Percentiles rank a stretch among this genome's conserved stretches.
phyloP scores from a whole-genome alignment of 768 basidiomycete species.

The Tricholoma saponaceum region DNA sequence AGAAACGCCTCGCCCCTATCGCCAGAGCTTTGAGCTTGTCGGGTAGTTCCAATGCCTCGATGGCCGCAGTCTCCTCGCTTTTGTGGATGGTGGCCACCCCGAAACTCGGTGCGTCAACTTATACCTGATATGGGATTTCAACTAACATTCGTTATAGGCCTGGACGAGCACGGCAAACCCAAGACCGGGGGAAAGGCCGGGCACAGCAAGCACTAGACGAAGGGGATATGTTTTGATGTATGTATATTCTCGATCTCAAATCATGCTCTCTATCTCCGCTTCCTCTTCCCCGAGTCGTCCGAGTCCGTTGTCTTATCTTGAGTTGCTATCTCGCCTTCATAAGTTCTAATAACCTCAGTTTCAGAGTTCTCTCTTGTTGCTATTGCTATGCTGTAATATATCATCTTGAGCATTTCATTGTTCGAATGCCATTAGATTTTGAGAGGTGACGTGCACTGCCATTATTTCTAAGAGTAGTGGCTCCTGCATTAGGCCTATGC shows the following conservation, averaged over 20 bases:
- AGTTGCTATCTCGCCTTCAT: not conserved
- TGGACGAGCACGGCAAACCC: conserved; percentile 1
- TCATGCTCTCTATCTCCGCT: conserved; percentile 1
- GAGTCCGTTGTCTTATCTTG: not conserved
- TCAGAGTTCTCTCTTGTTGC: not conserved
- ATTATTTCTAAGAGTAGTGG: too few species aligned
- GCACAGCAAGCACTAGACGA: not conserved
- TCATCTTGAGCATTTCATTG: not conserved
- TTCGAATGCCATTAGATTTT: too few species aligned
- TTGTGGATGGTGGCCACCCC: not conserved
- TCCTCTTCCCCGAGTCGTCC: not conserved
- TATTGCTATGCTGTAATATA: not conserved
- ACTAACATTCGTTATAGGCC: conserved; percentile 4
- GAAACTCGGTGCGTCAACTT: not conserved
- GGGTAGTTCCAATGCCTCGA: not conserved
- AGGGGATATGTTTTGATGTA: not conserved
- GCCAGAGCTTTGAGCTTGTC: not conserved
- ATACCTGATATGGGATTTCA: conserved; percentile 4
- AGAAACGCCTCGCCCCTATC: not conserved
- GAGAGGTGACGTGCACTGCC: too few species aligned
- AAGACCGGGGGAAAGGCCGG: not conserved
- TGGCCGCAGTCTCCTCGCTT: not conserved
- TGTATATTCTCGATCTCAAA: not conserved
- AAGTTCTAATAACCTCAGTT: not conserved
- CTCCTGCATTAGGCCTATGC: too few species aligned